Conservation (phyloP, 345 rosid species). For the Citrus maxima region DNA sequence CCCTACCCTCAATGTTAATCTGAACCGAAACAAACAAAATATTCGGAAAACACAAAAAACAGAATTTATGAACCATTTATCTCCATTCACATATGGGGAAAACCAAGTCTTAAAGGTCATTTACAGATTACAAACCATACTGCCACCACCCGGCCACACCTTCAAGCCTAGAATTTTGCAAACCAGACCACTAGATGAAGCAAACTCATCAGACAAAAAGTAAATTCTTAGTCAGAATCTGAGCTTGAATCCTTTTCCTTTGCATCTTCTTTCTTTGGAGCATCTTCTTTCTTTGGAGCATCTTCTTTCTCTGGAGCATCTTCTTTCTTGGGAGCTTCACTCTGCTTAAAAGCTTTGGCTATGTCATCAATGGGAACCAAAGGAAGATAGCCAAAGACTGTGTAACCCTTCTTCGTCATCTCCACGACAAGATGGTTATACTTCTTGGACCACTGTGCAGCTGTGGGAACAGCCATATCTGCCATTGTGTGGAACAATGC, state of each 20-base stretch:
- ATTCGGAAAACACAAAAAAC: neutral
- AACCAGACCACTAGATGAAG: neutral
- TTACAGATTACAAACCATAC: conserved; percentile 7
- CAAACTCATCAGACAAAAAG: neutral
- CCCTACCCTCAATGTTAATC: too few relatives aligned
- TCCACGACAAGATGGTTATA: conserved; percentile 48
- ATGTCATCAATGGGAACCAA: conserved; percentile 70
- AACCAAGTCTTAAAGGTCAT: neutral
- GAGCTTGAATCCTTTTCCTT: conserved; percentile 36
- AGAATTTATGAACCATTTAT: neutral
- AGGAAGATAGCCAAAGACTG: conserved; percentile 50
- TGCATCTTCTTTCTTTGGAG: conserved; percentile 29
- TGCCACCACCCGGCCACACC: neutral
- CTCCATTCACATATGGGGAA: neutral
- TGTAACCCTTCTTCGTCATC: conserved; percentile 57
- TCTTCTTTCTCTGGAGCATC: too few relatives aligned
- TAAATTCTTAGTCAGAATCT: conserved; percentile 37
- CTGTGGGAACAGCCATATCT: conserved; percentile 50
- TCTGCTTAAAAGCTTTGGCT: conserved; percentile 47
- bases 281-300: neutral
- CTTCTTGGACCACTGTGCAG: conserved; percentile 43
- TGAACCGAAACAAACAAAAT: neutral
- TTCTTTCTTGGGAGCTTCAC: conserved; percentile 16
- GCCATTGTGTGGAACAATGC: conserved; percentile 49
- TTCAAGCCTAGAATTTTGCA: neutral